Evolutionary conservation across 2,329 filamentous ascomycete genomes (phyloP), one percentile per base, ranked within the genome.

Genomic region (Sporothrix protearum): DNA sequence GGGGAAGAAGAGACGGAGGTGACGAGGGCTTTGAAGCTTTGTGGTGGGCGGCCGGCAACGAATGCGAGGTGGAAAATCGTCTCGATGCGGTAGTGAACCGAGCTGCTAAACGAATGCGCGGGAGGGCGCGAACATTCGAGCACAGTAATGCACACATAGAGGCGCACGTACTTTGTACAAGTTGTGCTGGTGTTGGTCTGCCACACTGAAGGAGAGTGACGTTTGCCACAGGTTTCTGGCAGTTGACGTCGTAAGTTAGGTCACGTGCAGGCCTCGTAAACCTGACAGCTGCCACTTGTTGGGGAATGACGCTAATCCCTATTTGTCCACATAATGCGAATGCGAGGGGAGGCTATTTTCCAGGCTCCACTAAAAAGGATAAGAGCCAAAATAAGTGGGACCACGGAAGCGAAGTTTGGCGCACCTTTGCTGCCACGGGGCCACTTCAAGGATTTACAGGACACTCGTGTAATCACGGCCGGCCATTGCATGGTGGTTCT

Each of bases 201-300:
- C n/a, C n/a, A n/a, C n/a, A n/a, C n/a, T n/a, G n/a, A n/a, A n/a
- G n/a, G n/a, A n/a, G n/a, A n/a, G n/a, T n/a, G n/a, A n/a, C n/a
- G n/a, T n/a, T n/a, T n/a, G n/a, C n/a, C n/a, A n/a, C n/a, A n/a
- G n/a, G n/a, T n/a, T n/a, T n/a, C n/a, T 51, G 49, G 19, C 14
- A n/a, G 39, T 51, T 51, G 22, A 51, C 49, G 49, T 25, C 22
- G 49, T 12, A 53, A 53, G n/a, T 25, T 3, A 14, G n/a, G n/a
- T 53, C 49, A 53, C 49, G 49, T 53, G 49, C 10, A 25, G 9
- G 2, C n/a, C 49, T 25, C n/a, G 9, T 22, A 53, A 28, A 28
- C 45, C 22, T 53, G 49, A 53, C 49, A 53, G n/a, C 59, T 36
- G 59, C 59, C 59, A 63, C 59, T n/a, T 22, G 39, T 28, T 66